Evolutionary conservation across 495 filamentous ascomycete genomes (phyloP), one percentile per base, ranked within the genome.

Genomic region (Lophiostoma macrostomum): DNA sequence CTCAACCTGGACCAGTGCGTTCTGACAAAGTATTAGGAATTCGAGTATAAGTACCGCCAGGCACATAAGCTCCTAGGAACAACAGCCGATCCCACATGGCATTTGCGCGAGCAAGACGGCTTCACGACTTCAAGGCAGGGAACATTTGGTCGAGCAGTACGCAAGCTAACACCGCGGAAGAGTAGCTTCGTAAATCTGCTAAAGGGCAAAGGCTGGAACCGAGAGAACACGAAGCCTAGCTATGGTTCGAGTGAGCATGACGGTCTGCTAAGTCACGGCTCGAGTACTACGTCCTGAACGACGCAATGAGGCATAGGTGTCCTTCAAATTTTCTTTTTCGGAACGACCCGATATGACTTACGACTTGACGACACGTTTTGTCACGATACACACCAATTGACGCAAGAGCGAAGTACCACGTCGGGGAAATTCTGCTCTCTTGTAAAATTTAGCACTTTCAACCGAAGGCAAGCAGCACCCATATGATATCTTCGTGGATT

Each of bases 121-220:
- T 28, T 53, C 64, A 30, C 50, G 22, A 38, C 46, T 1, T 23
- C 43, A 10, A 49, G 39, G 27, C 50, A 41, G 35, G 22, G 16
- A 12, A 23, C 43, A 14, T 38, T 60, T 18, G 37, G 56, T 16
- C 31, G 50, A 34, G 56, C 56, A 12, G 31, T 60, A 10, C 16
- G 56, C 35, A 60, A 60, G 35, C 30, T 60, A 37, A 54, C 56
- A 16, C 49, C 56, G 22, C 32, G 50, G 29, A 60, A 60, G 50
- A 50, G 32, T 16, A 60, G 56, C 39, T 19, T 60, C 6, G 56
- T 54, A 8, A 60, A 60, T 19, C 20, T 60, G 20, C 37, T 60
- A 6, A 60, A 53, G 22, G 56, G 49, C 12, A 60, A 49, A 19
- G 56, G 56, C 24, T 60, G 56, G 56, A 50, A 38, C 42, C 53